Base-by-base conservation (phyloP, 2,329 filamentous ascomycete genomes). In the Trichoderma guizhouense region DNA sequence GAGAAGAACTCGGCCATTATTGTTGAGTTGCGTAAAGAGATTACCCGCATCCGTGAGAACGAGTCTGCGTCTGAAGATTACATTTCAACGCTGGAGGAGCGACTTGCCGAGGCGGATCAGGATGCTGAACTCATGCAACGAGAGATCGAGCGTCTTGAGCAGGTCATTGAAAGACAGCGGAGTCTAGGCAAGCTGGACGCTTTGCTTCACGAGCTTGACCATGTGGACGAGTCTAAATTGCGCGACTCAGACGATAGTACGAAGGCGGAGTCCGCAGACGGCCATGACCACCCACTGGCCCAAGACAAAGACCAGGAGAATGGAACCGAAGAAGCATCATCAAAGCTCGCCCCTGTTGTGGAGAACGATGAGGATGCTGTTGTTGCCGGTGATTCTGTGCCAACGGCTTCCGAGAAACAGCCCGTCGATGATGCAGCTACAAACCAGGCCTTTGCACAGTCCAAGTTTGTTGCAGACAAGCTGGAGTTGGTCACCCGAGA, bases 121-220 rank as follows among this genome's bases (percentile, higher is more conserved):
- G 96, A 99, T 79, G 90, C 93, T 74, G 96, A 98, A 80, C 85
- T 98, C 73, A 98, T 99, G 95, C 94, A 97, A 80, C 93, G 95
- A 43, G 96, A 99, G 79, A 93, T 99, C 74, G 93, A 98, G 78
- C 90, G 95, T 39, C 86, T 99, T 14, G 96, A 98, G 81, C 93
- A 97, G 81, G 94, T 99, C 8, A 90, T 99, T 66, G 95, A 98
- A 81, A 93, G 97, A 63, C 96, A 99, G 81, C 89, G 96, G 72
- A 98, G 95, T 79, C 89, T 99, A 4, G 96, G 96, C 53, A 97
- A 98, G 81, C 88, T 99, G 4, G 96, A 99, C 79, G 97, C 92
- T 68, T 87, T 99, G 8, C 88, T 99, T 0, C 91, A 97, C 76
- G 96, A 99, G 78, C 88, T 98, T 11, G 96, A 98, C 77, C 87